Base-by-base conservation (phyloP, 371 early-diverging fungal genomes). In the Globomyces sp. region DNA sequence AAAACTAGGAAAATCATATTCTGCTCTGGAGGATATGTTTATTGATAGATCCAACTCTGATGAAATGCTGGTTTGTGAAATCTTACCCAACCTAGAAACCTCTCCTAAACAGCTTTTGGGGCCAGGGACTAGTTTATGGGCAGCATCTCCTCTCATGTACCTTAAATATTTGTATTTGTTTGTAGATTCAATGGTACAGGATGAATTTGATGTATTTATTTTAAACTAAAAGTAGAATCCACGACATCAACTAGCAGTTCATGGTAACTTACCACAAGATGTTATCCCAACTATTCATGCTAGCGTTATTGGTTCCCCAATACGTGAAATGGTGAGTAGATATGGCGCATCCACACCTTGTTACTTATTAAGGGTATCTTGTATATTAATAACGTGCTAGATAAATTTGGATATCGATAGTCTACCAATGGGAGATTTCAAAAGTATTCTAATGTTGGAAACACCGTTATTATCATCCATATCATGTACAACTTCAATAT, bases 401-500 rank as follows among this genome's bases (percentile, higher is more conserved):
- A 46, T 58, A n/a, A n/a, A 24, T 42, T 46, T 58, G 37, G 58
- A 42, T 46, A 58, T 36, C 11, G 39, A 11, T n/a, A 36, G 43
- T 11, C 58, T 46, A 46, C 58, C 58, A 42, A n/a, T 44, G 1
- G 58, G 58, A n/a, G 58, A 58, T 58, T 11, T 36, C 11, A 46
- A 46, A 36, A 36, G 36, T n/a, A 46, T 58, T 11, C 11, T 58
- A 11, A 13, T 58, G 58, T 11, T 58, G 6, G 58, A 58, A 46
- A 58, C 58, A 6, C 58, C 58, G 58, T 46, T 58, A n/a, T 36
- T n/a, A n/a, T 13, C 58, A 58, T 42, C 24, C 13, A n/a, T 58
- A 58, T 58, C 58, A 42, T 58, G 58, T 46, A 58, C 58, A 8
- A 58, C 58, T 46, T 58, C 58, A 13, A 58, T 58, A 13, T 58